Evolutionary conservation across 108 stramenopile genomes (phyloP).

Genomic region (Parietichytrium sp.): DNA sequence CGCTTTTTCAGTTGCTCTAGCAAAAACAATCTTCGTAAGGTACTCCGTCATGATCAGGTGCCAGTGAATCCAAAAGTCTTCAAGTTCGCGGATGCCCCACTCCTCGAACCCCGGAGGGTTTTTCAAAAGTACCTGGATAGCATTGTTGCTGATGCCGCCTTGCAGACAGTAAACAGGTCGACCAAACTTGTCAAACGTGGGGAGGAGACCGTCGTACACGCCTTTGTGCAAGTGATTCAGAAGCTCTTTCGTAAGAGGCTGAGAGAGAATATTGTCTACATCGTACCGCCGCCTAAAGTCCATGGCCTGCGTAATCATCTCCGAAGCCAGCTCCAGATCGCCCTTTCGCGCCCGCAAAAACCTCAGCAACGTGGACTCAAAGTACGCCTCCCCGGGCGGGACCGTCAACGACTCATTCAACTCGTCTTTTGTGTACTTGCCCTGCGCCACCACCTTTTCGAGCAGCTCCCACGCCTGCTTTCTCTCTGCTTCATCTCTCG

Average conservation of each 20-base stretch:
- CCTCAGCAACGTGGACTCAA: neutral
- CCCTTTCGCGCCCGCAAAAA: constrained; percentile 36
- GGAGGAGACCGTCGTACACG: constrained; percentile 26
- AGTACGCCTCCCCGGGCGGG: neutral
- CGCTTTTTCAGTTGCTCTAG: neutral
- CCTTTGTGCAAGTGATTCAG: constrained; percentile 20
- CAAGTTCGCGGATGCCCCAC: neutral
- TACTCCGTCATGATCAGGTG: constrained; percentile 38
- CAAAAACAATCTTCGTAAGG: neutral
- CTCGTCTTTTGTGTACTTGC: neutral
- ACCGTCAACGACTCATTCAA: neutral
- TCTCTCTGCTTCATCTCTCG: neutral
- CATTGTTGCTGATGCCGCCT: constrained; percentile 30
- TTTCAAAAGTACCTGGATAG: neutral
- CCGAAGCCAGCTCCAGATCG: neutral
- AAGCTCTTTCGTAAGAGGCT: neutral
- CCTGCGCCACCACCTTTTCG: neutral
- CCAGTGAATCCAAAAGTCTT: constrained; percentile 13
- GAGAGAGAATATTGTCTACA: constrained; percentile 7
- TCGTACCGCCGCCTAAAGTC: neutral
- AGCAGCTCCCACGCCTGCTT: neutral
- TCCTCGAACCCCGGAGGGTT: constrained; percentile 4
- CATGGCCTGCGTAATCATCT: neutral
- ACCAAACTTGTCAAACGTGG: neutral
- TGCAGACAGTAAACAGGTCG: constrained; percentile 15